A percentile compares a stretch with the other conserved stretches of the same genome.
Evolutionary conservation across 1,284 basidiomycete genomes (phyloP).

Genomic region (Microbotryum scabiosae): DNA sequence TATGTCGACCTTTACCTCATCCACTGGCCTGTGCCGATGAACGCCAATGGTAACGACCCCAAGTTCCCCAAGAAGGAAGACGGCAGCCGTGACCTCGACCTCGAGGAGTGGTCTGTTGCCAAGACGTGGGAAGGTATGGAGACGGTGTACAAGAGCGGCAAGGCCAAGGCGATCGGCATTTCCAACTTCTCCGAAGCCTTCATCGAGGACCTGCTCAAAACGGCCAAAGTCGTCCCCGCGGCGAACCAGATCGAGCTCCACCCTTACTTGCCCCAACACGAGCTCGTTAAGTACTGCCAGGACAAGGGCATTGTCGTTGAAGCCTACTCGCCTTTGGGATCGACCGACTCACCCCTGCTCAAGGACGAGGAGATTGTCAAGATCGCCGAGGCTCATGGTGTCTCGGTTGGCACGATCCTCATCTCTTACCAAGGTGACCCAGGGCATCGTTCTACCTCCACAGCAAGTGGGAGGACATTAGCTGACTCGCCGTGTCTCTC

Average conservation of each 20-base stretch:
- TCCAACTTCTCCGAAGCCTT: conserved; percentile 26
- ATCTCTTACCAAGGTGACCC: conserved; percentile 40
- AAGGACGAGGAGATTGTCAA: conserved; percentile 56
- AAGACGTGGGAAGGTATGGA: conserved; percentile 82
- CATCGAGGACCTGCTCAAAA: conserved; percentile 41
- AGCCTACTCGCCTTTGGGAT: conserved; percentile 78
- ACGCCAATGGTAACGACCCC: conserved; percentile 63
- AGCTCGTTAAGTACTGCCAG: conserved; percentile 58
- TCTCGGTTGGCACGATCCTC: conserved; percentile 56
- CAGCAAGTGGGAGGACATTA: background rate
- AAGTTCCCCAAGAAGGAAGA: conserved; percentile 58
- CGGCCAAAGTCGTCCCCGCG: conserved; percentile 58
- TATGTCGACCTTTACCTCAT: conserved; percentile 62
- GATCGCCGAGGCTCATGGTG: conserved; percentile 46
- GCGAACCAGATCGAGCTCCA: conserved; percentile 50
- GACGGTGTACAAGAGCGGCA: conserved; percentile 53
- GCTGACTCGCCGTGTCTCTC: background rate
- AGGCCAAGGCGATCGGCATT: conserved; percentile 69
- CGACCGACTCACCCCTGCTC: conserved; percentile 61
- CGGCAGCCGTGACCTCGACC: conserved; percentile 46
- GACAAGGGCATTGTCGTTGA: conserved; percentile 62
- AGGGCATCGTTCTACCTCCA: background rate
- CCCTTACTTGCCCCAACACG: conserved; percentile 51
- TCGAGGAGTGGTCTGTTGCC: conserved; percentile 44
- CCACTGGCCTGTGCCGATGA: conserved; percentile 47